phyloP scores from a whole-genome alignment of 495 filamentous ascomycete genomes.

The Poronia punctata region DNA sequence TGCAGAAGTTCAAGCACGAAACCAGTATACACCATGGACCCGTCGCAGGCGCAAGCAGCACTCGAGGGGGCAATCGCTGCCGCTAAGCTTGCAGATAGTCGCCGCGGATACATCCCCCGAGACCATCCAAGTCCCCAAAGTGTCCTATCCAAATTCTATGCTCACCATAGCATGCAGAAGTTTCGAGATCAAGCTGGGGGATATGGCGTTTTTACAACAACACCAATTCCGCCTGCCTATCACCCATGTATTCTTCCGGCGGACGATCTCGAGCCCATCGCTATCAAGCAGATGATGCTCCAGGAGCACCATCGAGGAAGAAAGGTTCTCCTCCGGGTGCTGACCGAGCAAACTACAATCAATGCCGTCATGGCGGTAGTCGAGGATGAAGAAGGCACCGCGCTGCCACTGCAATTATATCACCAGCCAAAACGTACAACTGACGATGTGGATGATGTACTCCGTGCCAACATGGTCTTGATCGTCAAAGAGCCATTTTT shows the following conservation, averaged over 20 bases:
- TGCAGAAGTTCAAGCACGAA: no score
- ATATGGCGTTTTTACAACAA: not conserved
- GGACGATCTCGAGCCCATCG: slow-evolving; percentile 12
- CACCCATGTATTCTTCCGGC: slow-evolving; percentile 8
- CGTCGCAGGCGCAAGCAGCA: no score
- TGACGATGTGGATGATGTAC: slow-evolving; percentile 16
- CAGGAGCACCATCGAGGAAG: slow-evolving; percentile 44
- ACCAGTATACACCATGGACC: no score
- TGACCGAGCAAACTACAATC: slow-evolving; percentile 29
- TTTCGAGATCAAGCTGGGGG: not conserved
- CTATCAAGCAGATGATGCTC: slow-evolving; percentile 27
- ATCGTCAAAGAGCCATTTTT: slow-evolving; percentile 50
- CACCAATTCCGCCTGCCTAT: slow-evolving; percentile 7
- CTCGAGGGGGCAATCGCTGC: no score
- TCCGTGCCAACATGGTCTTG: slow-evolving; percentile 27
- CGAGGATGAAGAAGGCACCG: slow-evolving; percentile 41
- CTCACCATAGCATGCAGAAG: not conserved
- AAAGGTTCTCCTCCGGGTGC: slow-evolving; percentile 31
- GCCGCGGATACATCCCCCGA: slow-evolving; percentile 14
- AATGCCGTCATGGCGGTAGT: slow-evolving; percentile 34
- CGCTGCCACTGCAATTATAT: slow-evolving; percentile 35
- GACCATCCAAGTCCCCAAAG: slow-evolving; percentile 2
- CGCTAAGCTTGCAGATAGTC: slow-evolving; percentile 6
- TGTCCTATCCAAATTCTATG: slow-evolving; percentile 5
- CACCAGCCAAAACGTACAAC: slow-evolving; percentile 24